Evolutionary conservation across 805 yeast genomes (phyloP), one percentile per base, ranked within the genome.

Genomic region (Kluyveromyces aestuarii): DNA sequence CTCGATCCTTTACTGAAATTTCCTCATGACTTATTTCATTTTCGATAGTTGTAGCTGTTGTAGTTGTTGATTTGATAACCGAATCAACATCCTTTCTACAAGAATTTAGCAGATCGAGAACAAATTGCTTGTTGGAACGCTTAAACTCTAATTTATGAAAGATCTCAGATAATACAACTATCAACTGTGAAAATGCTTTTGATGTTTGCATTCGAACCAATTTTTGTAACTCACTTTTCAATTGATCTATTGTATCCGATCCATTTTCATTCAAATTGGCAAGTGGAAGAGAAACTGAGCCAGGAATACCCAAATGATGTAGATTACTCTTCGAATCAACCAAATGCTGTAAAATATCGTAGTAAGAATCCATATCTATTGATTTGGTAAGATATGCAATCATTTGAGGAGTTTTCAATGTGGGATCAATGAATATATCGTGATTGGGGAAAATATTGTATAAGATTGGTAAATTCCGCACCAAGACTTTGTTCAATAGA

Each of bases 371-470:
- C 8, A 37, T 17, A 2, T 37, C 40, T 13, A 45, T 37, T 13
- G 44, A 44, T 27, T 56, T 56, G 39, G 58, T 51, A 40, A 60
- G 53, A 44, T 52, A 63, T 16, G 56, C 44, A 44, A 56, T 57
- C 27, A 60, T 53, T 42, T 59, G 65, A 2, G 61, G 27, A 21
- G 54, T 52, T 37, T 57, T 52, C 41, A 62, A 57, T 2, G 58
- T 40, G 7, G 57, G 52, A 39, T 59, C 55, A 38, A 52, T 50
- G 47, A 64, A 61, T 8, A 64, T 49, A 38, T 61, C 66, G 48
- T 64, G 66, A 27, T 57, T 50, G 1, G 69, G 69, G 49, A 62
- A 64, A 37, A 56, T 42, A 27, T 57, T 54, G 41, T 48, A 56
- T 8, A 64, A 52, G 41, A 58, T 48, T 6, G 69, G 69, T 39